These are phyloP conservation scores for Cucumis hystrix DNA, from an alignment of 306 rosid genomes.

Conservation along the genomic window DNA sequence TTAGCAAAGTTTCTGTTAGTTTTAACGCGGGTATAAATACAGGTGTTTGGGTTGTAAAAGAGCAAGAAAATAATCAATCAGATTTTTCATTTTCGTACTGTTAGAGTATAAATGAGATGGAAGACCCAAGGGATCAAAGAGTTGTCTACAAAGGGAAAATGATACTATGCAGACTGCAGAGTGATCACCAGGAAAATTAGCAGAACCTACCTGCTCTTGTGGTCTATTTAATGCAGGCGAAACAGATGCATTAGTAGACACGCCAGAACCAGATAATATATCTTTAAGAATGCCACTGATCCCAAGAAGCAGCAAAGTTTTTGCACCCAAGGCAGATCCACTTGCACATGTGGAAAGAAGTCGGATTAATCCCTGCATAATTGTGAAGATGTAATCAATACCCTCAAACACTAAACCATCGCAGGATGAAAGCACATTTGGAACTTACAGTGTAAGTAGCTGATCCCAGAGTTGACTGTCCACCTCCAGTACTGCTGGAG, in stretches of 20 bases:
- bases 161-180: not conserved
- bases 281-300: constrained; percentile 93
- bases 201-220: constrained; percentile 58
- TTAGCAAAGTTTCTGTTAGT: not conserved
- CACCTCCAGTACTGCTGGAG: constrained; percentile 88
- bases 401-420: not conserved
- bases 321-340: constrained; percentile 93
- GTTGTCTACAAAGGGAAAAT: not conserved
- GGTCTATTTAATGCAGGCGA: constrained; percentile 91
- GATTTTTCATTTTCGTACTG: not conserved
- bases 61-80: not conserved
- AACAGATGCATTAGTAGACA: constrained; percentile 59
- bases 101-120: not conserved
- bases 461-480: constrained; percentile 90
- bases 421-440: not conserved
- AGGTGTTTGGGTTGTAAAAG: not conserved
- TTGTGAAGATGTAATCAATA: constrained; percentile 1
- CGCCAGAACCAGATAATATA: constrained; percentile 75
- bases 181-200: constrained; percentile 13
- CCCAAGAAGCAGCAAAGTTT: constrained; percentile 81
- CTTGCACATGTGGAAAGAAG: constrained; percentile 96
- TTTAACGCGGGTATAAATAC: not conserved
- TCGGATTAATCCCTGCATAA: constrained; percentile 84
- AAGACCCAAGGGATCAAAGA: not conserved
- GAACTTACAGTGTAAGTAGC: constrained; percentile 78